phyloP scores from a whole-genome alignment of 129 eudicot genomes.

The Flaveria linearis region DNA sequence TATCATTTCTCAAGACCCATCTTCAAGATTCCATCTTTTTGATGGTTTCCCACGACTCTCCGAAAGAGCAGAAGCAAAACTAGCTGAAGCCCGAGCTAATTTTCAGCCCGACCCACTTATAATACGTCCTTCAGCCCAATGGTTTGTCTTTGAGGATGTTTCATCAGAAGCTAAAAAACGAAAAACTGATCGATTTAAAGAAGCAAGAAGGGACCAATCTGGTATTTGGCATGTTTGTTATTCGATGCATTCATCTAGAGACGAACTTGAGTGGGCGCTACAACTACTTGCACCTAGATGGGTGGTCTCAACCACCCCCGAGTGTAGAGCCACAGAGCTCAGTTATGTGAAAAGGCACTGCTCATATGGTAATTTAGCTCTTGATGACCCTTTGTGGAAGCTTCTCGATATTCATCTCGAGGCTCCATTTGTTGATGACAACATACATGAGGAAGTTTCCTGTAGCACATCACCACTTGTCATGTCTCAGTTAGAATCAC shows the following conservation, averaged over 20 bases:
- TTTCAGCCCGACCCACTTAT: constrained; percentile 74
- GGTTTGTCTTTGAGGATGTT: constrained; percentile 70
- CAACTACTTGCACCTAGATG: constrained; percentile 74
- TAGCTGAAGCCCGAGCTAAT: constrained; percentile 64
- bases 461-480: constrained; percentile 24
- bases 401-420: constrained; percentile 55
- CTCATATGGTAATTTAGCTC: constrained; percentile 38
- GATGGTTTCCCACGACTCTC: constrained; percentile 68
- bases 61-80: constrained; percentile 75
- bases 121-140: constrained; percentile 72
- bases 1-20: constrained; percentile 57
- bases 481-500: constrained; percentile 32
- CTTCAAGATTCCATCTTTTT: constrained; percentile 76
- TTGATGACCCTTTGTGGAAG: constrained; percentile 54
- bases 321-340: constrained; percentile 74
- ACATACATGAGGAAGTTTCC: constrained; percentile 17
- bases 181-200: constrained; percentile 40
- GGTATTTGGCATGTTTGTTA: constrained; percentile 95
- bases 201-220: constrained; percentile 58
- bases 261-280: constrained; percentile 93
- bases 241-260: constrained; percentile 83
- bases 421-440: constrained; percentile 35
- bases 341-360: constrained; percentile 63
- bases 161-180: constrained; percentile 48
- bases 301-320: constrained; percentile 84